phyloP scores from a whole-genome alignment of 1,284 basidiomycete genomes.

The Ceratobasidium papillatum region DNA sequence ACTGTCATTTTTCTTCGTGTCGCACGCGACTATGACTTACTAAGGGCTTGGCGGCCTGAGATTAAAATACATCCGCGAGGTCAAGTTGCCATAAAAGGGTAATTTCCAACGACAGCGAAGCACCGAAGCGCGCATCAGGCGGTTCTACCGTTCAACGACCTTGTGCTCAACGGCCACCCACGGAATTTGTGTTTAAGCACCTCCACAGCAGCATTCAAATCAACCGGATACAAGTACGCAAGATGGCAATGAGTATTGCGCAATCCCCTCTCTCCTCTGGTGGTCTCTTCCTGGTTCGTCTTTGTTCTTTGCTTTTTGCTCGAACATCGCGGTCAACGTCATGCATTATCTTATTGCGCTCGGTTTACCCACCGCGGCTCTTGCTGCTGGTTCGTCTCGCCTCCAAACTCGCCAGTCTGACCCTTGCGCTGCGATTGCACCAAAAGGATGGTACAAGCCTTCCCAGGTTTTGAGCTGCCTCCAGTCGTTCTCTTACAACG shows the following conservation, averaged over 20 bases:
- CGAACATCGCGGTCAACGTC: not conserved
- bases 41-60: not conserved
- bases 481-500: conserved; percentile 48
- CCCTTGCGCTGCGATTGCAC: conserved; percentile 61
- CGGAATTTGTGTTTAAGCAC: not conserved
- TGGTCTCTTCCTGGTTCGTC: conserved; percentile 15
- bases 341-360: conserved; percentile 27
- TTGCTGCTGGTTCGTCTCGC: conserved; percentile 7
- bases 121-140: not conserved
- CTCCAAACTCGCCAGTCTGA: conserved; percentile 49
- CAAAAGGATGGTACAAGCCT: conserved; percentile 63
- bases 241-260: conserved; percentile 6
- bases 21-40: not conserved
- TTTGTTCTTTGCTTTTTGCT: conserved; percentile 9
- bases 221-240: conserved; percentile 9
- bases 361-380: conserved; percentile 21
- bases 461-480: conserved; percentile 62
- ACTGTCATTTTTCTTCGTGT: not conserved
- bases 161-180: not conserved
- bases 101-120: not conserved
- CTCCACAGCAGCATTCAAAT: not conserved
- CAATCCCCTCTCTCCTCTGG: conserved; percentile 9
- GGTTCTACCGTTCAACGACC: not conserved
- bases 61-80: not conserved
- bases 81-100: not conserved